Base-by-base conservation (phyloP, 179 eudicot genomes). In the Pouteria campechiana region DNA sequence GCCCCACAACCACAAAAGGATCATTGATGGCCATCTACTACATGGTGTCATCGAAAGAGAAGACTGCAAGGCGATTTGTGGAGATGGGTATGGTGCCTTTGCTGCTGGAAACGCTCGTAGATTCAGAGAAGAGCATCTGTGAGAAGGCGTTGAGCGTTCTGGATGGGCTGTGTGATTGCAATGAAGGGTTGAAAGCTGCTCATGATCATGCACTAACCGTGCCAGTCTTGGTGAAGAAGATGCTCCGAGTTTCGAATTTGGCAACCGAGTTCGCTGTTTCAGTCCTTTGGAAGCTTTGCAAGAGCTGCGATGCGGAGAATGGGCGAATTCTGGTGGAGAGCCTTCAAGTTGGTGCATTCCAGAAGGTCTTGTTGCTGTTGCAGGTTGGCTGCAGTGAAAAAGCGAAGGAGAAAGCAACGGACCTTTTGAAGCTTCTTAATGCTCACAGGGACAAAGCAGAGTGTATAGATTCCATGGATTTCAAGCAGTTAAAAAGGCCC, bases 301-400 rank as follows among this genome's bases (percentile, higher is more conserved):
- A 65, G 58, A 39, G 46, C 7, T 85, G 69, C 33, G 46, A 38
- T 15, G 56, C 57, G 29, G 68, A 25, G 20, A 48, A 17, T 21
- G 69, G 60, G 15, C 72, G 48, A 10, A 76, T 70, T 10, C 34
- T 76, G 38, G 59, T 70, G 10, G 90, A 83, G 50, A 83, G 86
- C 24, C 73, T 87, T 47, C 72, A 77, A 63, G 75, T 75, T 6
- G 96, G 96, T 15, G 96, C 86, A 0, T 88, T 88, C 61, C 89
- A 78, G 56, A 89, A 89, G 54, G 50, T 81, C 0, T 47, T 89
- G 72, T 44, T 89, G 35, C 57, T 78, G 28, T 55, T 89, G 45
- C 97, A 89, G 44, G 75, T 80, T 14, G 88, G 88, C 4, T 70
- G 93, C 57, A 69, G 72, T 40, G 83, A 69, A 41, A 67, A 54